These are phyloP conservation scores for Hypomontagnella submonticulosa DNA, from an alignment of 495 filamentous ascomycete genomes.

Conservation along the genomic window DNA sequence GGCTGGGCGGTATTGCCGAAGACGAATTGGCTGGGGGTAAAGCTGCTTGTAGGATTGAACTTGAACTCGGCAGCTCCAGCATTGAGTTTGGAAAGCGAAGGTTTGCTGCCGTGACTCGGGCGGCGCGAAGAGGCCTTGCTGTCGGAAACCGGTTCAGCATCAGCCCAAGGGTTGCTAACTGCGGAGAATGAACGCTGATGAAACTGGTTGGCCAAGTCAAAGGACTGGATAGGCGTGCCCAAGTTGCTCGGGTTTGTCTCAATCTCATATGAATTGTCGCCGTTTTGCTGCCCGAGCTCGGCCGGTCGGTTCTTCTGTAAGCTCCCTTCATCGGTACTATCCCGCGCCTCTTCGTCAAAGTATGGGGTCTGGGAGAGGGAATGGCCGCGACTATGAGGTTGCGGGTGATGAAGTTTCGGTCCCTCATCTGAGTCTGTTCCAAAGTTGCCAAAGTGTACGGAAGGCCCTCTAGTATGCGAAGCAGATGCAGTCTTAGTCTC, in stretches of 20 bases:
- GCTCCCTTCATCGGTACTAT: conserved; percentile 49
- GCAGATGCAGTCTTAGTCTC: conserved; percentile 37
- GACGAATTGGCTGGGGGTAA: conserved; percentile 66
- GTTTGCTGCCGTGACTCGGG: conserved; percentile 68
- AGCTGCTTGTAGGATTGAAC: conserved; percentile 73
- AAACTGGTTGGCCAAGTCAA: conserved; percentile 54
- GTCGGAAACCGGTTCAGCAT: conserved; percentile 50
- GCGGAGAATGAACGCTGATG: conserved; percentile 57
- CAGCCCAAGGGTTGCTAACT: conserved; percentile 63
- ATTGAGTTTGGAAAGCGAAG: conserved; percentile 82
- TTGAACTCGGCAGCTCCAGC: conserved; percentile 89
- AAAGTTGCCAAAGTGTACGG: conserved; percentile 59
- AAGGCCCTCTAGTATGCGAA: conserved; percentile 52
- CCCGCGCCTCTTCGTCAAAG: conserved; percentile 53
- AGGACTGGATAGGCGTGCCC: conserved; percentile 66
- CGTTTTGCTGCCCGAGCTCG: conserved; percentile 46
- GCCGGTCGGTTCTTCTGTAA: conserved; percentile 46
- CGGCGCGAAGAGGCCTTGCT: conserved; percentile 50
- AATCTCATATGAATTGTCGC: conserved; percentile 71
- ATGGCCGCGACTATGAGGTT: conserved; percentile 69
- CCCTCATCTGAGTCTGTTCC: conserved; percentile 57
- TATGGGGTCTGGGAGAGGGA: conserved; percentile 66
- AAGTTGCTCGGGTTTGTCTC: conserved; percentile 81
- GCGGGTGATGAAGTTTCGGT: conserved; percentile 67
- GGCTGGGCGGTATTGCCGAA: conserved; percentile 70